Evolutionary conservation across 352 stramenopile species (phyloP), one percentile per base, ranked within the genome.

Genomic region (Plasmopara halstedii): DNA sequence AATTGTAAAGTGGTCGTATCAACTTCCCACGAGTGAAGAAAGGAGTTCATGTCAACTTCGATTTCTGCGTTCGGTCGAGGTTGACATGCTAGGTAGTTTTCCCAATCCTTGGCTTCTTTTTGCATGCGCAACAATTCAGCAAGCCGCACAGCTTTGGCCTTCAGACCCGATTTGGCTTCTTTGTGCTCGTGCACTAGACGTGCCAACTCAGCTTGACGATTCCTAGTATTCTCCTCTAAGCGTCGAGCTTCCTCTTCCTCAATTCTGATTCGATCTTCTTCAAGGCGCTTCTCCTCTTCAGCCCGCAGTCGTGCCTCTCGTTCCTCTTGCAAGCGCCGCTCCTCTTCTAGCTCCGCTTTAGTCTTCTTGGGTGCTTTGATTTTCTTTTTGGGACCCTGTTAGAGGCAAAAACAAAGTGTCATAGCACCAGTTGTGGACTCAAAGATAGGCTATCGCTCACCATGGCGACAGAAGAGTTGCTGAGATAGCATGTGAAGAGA

Each of bases 11-110:
- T 67, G 5, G 70, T 61, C 9, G 67, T 66, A 13, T 88, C 77
- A 14, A 85, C 46, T 31, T 77, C 62, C 74, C 73, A 90, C 25
- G 74, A 81, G 53, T 89, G 86, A 13, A 91, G 38, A 50, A 87
- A 89, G 35, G 74, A 83, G 46, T 88, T 88, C 70, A 91, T 82
- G 44, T 91, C 77, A 41, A 70, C 70, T 42, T 91, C 76, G 3
- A 82, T 58, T 31, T 78, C 65, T 2, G 77, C 74, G 26, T 88
- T 76, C 0, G 73, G 77, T 11, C 73, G 76, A 10, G 70, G 62
- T 20, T 91, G 74, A 11, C 76, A 91, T 29, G 74, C 68, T 13
- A 91, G 34, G 27, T 88, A 88, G 33, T 82, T 85, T 36, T 85
- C 62, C 76, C 76, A 91, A 25, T 88, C 78, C 29, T 64, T 70